Conservation (phyloP, 257 asterid genomes). For the Solanum pinnatisectum region DNA sequence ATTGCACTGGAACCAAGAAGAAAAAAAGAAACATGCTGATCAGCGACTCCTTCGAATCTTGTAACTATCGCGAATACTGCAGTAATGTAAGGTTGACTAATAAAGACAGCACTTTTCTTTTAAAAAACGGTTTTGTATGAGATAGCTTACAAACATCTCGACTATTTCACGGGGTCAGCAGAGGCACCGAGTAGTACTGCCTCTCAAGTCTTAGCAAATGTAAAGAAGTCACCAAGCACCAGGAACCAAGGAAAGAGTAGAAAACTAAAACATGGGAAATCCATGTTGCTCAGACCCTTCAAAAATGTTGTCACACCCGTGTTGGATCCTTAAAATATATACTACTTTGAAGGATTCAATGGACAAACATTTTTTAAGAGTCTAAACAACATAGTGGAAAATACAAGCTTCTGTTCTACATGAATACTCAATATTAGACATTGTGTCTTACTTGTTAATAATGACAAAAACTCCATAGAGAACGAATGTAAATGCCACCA, state of each 20-base stretch:
- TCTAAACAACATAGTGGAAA: not conserved
- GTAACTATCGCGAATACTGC: not conserved
- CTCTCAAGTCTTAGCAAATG: not conserved
- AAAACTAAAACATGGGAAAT: not conserved
- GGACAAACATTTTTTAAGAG: not conserved
- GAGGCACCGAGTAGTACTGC: not conserved
- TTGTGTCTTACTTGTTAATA: slow-evolving; percentile 59
- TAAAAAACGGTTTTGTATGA: no score
- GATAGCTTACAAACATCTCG: not conserved
- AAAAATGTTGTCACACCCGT: not conserved
- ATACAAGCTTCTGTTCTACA: not conserved
- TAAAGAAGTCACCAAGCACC: not conserved
- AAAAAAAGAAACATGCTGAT: not conserved
- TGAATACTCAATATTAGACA: not conserved
- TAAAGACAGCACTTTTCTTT: not conserved
- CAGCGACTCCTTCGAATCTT: not conserved
- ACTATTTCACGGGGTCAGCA: not conserved
- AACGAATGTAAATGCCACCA: slow-evolving; percentile 73
- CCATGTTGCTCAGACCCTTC: not conserved
- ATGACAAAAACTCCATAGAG: slow-evolving; percentile 79
- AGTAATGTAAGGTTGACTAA: not conserved
- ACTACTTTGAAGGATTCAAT: not conserved
- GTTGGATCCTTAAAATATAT: not conserved
- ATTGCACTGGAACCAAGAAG: slow-evolving; percentile 44
- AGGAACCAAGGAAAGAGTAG: not conserved